Base-by-base conservation (phyloP, 441 rosid genomes). In the Euphorbia schlechtendalii region DNA sequence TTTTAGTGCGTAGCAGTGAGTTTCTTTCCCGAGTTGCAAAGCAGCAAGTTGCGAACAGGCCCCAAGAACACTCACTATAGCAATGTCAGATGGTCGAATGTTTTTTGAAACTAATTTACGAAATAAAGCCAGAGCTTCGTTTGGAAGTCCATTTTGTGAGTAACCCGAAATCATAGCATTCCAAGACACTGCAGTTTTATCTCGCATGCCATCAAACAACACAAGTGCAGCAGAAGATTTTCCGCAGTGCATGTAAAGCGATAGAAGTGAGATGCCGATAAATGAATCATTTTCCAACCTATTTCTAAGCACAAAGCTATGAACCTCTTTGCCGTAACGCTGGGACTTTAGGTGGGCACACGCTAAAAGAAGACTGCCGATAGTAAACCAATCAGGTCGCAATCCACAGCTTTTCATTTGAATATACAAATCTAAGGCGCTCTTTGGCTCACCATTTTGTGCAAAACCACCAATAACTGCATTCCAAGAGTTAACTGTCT, bases 151-250 rank as follows among this genome's bases (percentile, higher is more conserved):
- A 59, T 79, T 88, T 76, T 86, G 92, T 9, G 84, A 72, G 64
- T 84, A 88, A 63, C 96, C 92, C 1, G 92, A 77, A 58, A 86
- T 86, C 88, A 88, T 86, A 59, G 96, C 87, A 74, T 84, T 88
- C 95, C 95, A 86, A 53, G 86, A 81, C 25, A 87, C 85, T 67
- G 77, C 62, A 73, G 77, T 81, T 75, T 79, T 86, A 8, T 73
- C 76, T 76, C 74, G 77, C 77, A 81, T 80, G 30, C 65, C 59
- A 14, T 82, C 78, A 74, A 83, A 85, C 66, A 87, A 56, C 17
- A 56, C 32, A 14, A 78, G 72, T 20, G 87, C 86, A 64, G 74
- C 63, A 59, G 65, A 51, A 25, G 75, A 63, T 76, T 77, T 76
- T 56, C 75, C 74, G 68, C 86, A 80, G 3, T 76, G 77, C 61